These are phyloP conservation scores for Saccharomyces hybrid DNA, from an alignment of 1,139 yeast species.

Conservation along the genomic window DNA sequence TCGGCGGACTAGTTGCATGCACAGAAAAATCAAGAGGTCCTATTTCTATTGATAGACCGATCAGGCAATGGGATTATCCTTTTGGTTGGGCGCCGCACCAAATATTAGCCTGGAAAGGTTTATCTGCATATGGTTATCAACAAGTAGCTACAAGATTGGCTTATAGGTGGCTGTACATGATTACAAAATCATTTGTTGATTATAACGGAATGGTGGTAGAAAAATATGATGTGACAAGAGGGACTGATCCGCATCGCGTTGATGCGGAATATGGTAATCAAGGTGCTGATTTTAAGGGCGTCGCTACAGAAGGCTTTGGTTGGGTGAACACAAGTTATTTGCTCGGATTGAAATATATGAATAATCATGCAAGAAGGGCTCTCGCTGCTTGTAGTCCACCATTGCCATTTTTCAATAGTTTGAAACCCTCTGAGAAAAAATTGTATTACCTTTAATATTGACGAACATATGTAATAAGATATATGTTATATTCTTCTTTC, in stretches of 20 bases:
- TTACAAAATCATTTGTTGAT: conserved; percentile 89
- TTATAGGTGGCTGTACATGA: conserved; percentile 82
- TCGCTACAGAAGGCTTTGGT: conserved; percentile 93
- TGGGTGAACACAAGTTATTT: conserved; percentile 91
- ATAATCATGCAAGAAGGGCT: conserved; percentile 64
- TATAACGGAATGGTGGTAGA: conserved; percentile 95
- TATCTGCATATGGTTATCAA: conserved; percentile 62
- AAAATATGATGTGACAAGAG: conserved; percentile 83
- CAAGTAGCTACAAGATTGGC: conserved; percentile 64
- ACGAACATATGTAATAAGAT: too few species aligned
- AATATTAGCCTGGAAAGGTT: conserved; percentile 87
- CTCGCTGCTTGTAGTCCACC: conserved; percentile 83
- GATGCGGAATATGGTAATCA: conserved; percentile 98
- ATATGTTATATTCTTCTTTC: too few species aligned
- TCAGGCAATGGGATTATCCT: conserved; percentile 97
- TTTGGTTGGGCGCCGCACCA: conserved; percentile 99
- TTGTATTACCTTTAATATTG: conserved; percentile 33
- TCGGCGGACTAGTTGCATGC: conserved; percentile 88
- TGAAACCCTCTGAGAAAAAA: conserved; percentile 41
- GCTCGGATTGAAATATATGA: conserved; percentile 64
- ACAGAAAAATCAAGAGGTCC: conserved; percentile 71
- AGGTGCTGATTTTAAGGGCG: conserved; percentile 88
- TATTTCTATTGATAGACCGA: conserved; percentile 62
- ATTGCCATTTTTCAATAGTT: conserved; percentile 50
- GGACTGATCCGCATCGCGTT: conserved; percentile 82